Base-by-base conservation (phyloP, 768 basidiomycete species). In the Galerina sulciceps region DNA sequence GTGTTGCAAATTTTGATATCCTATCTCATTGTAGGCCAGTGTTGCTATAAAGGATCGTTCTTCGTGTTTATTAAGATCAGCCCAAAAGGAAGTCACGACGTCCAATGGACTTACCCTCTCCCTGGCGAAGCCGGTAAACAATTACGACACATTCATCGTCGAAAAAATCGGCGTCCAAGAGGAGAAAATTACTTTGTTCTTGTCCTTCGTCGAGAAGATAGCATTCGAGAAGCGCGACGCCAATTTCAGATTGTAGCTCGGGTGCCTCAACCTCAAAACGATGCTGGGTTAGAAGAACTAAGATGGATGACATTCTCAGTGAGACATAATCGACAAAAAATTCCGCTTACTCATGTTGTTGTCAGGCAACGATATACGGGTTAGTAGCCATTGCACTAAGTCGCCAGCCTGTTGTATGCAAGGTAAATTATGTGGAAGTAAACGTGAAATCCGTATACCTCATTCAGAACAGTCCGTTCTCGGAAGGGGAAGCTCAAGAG, bases 131-230 rank as follows among this genome's bases (percentile, higher is more conserved):
- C 71, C 81, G 84, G 75, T 84, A 88, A 59, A 90, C 81, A 61
- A 91, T 76, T 63, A 91, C 79, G 59, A 91, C 69, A 66, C 71
- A 76, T 70, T 86, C 83, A 64, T 91, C 87, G 76, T 93, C 91
- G 71, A 94, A 91, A 74, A 93, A 93, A 55, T 91, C 88, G 42
- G 76, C 81, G 65, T 88, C 87, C 69, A 91, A 69, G 44, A 91
- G 64, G 58, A 86, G 79, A 66, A 86, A 70, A 63, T 78, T 75
- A 54, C 58, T 67, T 62, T 65, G 74, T 59, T 72, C 76, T 70
- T 76, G 69, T 63, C 67, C 70, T 73, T 76, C 79, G 69, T 68
- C 73, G 57, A 68, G 76, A 66, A 83, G 71, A 69, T 73, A 73
- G 74, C 85, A 85, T 69, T 86, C 82, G 44, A 88, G 75, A 71